Conservation (phyloP, 768 basidiomycete species). For the Imleria badia region DNA sequence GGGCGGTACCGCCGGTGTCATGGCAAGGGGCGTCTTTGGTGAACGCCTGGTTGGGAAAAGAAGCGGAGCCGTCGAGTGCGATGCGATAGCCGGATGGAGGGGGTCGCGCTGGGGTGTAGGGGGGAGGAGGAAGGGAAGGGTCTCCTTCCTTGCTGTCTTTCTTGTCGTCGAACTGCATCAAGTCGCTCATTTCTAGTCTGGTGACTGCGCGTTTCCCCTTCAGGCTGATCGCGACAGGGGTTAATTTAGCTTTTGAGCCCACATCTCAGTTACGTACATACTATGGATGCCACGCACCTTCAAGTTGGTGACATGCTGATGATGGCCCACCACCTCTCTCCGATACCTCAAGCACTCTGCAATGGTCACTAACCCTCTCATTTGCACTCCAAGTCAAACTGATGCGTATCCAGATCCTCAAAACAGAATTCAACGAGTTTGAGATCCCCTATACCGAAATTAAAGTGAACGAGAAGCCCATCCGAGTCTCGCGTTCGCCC, state of each 20-base stretch:
- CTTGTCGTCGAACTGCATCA: conserved; percentile 10
- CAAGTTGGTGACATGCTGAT: too few relatives aligned
- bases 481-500: background rate
- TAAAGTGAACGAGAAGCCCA: background rate
- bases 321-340: background rate
- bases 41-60: conserved; percentile 40
- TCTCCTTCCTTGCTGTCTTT: conserved; percentile 6
- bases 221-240: too few relatives aligned
- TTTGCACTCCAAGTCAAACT: background rate
- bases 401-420: background rate
- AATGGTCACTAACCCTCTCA: background rate
- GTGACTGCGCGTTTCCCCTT: too few relatives aligned
- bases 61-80: conserved; percentile 42
- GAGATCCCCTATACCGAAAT: too few relatives aligned
- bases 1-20: conserved; percentile 53
- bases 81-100: conserved; percentile 71
- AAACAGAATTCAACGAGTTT: too few relatives aligned
- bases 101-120: conserved; percentile 22
- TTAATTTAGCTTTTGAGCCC: too few relatives aligned
- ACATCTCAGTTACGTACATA: too few relatives aligned
- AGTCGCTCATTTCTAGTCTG: background rate
- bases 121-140: conserved; percentile 13
- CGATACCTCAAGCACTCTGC: background rate
- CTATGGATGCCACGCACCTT: background rate
- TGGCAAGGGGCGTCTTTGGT: conserved; percentile 51